These are phyloP conservation scores for Caryopteris hybrid DNA, from an alignment of 305 asterid species.

Conservation along the genomic window DNA sequence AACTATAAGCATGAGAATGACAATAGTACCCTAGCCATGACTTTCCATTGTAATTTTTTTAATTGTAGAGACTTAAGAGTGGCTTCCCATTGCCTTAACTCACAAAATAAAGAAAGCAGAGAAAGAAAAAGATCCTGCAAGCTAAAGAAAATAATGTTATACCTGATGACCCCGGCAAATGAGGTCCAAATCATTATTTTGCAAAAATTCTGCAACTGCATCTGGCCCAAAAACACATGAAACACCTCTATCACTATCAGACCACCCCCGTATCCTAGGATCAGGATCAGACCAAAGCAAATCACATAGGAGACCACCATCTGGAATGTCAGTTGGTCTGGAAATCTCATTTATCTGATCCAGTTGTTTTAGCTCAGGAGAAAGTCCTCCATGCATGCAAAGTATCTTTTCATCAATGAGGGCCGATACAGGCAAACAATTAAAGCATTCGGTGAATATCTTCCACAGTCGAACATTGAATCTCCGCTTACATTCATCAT, in stretches of 20 bases:
- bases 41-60: background rate
- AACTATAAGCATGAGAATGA: background rate
- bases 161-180: conserved; percentile 95
- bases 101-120: background rate
- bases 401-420: conserved; percentile 73
- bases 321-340: conserved; percentile 76
- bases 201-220: conserved; percentile 59
- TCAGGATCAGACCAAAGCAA: conserved; percentile 89
- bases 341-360: conserved; percentile 57
- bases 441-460: conserved; percentile 84
- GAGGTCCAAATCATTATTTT: conserved; percentile 61
- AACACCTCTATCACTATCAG: conserved; percentile 78
- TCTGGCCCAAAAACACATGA: conserved; percentile 83
- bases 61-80: background rate
- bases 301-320: conserved; percentile 71
- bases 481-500: conserved; percentile 79
- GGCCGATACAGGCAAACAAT: conserved; percentile 77
- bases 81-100: background rate
- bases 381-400: conserved; percentile 91
- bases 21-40: background rate
- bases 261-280: conserved; percentile 65
- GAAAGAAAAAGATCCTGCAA: background rate
- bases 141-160: conserved; percentile 10
- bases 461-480: conserved; percentile 83
- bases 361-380: conserved; percentile 55